phyloP scores from a whole-genome alignment of 2,329 filamentous ascomycete species.

The Helotiales sp. region DNA sequence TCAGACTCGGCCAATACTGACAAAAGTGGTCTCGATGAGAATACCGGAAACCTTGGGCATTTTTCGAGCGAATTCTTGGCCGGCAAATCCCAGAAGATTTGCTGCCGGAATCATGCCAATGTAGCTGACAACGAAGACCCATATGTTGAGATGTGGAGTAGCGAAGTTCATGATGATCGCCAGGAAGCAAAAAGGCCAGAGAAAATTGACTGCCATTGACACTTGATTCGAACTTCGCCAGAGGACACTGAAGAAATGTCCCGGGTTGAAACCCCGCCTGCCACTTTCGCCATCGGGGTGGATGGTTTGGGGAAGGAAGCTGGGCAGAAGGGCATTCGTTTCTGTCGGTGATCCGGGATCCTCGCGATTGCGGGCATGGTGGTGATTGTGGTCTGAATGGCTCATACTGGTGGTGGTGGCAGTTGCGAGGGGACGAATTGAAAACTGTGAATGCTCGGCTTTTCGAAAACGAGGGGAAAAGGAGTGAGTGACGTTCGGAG shows the following conservation, averaged over 20 bases:
- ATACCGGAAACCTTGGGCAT: conserved; percentile 74
- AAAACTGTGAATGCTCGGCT: background rate
- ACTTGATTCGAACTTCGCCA: conserved; percentile 66
- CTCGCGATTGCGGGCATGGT: background rate
- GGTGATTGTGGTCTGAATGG: conserved; percentile 1
- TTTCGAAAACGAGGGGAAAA: background rate
- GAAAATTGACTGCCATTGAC: conserved; percentile 68
- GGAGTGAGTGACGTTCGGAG: background rate
- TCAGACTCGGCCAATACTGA: background rate
- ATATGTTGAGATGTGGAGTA: conserved; percentile 60
- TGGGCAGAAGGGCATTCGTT: conserved; percentile 6
- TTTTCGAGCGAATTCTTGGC: conserved; percentile 74
- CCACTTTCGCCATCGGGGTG: conserved; percentile 68
- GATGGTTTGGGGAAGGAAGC: conserved; percentile 36
- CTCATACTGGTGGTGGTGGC: conserved; percentile 2
- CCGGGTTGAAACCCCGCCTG: conserved; percentile 65
- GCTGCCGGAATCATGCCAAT: conserved; percentile 79
- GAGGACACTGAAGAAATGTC: conserved; percentile 66
- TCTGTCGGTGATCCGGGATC: conserved; percentile 5
- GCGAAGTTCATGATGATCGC: conserved; percentile 67
- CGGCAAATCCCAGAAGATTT: conserved; percentile 76
- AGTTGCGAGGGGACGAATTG: background rate
- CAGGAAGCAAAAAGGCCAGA: conserved; percentile 75
- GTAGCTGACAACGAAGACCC: conserved; percentile 73
- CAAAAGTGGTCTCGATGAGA: conserved; percentile 62